These are phyloP conservation scores for Penicillium decumbens DNA, from an alignment of 2,329 filamentous ascomycete species.

Conservation along the genomic window DNA sequence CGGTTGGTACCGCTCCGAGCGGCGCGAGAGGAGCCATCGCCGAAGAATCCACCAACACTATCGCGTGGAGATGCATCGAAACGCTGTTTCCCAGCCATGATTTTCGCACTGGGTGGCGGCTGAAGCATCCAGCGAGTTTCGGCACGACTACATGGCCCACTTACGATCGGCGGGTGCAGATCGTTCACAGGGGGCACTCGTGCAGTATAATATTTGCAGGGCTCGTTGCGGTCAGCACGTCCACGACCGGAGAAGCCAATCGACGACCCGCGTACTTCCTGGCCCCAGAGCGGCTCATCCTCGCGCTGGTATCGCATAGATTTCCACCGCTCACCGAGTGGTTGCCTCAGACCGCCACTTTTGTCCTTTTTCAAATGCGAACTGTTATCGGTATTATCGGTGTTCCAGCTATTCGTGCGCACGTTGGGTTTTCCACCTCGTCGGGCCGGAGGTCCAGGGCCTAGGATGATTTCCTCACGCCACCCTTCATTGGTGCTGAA, in stretches of 20 bases:
- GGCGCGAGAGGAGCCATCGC: slow-evolving; percentile 9
- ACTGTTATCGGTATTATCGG: slow-evolving; percentile 47
- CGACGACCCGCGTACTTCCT: slow-evolving; percentile 53
- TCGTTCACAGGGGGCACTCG: slow-evolving; percentile 74
- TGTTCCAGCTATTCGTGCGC: slow-evolving; percentile 57
- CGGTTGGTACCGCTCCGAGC: slow-evolving; percentile 1
- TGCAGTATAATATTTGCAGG: slow-evolving; percentile 57
- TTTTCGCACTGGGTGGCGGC: slow-evolving; percentile 78
- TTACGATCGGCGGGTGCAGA: slow-evolving; percentile 78
- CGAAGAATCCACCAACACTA: slow-evolving; percentile 12
- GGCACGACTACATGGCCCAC: slow-evolving; percentile 62
- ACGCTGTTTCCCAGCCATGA: slow-evolving; percentile 79
- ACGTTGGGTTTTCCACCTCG: slow-evolving; percentile 48
- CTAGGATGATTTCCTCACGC: slow-evolving; percentile 78
- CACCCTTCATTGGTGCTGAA: slow-evolving; percentile 87
- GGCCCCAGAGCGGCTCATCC: slow-evolving; percentile 82
- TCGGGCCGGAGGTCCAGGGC: slow-evolving; percentile 66
- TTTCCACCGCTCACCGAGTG: slow-evolving; percentile 64
- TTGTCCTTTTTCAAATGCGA: slow-evolving; percentile 46
- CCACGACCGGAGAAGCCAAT: slow-evolving; percentile 46
- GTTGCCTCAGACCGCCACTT: slow-evolving; percentile 34
- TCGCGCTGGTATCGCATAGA: slow-evolving; percentile 75
- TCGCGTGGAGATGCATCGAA: slow-evolving; percentile 23
- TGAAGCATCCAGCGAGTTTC: slow-evolving; percentile 89
- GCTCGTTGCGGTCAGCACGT: slow-evolving; percentile 33